Base-by-base conservation (phyloP, 2,329 filamentous ascomycete genomes). In the Paraphoma chrysanthemicola region DNA sequence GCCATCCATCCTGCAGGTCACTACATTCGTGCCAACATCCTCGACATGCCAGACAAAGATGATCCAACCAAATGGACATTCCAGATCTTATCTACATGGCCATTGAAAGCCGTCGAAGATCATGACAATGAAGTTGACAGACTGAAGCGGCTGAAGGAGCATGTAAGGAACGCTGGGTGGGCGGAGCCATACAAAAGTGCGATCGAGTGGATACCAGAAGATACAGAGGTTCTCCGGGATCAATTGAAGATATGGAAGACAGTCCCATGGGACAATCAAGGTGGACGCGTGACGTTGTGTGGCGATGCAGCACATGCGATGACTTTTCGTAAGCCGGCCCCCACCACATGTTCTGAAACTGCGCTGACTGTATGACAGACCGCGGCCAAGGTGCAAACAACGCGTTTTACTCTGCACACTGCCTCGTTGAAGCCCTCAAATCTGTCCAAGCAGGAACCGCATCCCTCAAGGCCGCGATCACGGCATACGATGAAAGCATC, bases 301-400 rank as follows among this genome's bases (percentile, higher is more conserved):
- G 76, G 75, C 2, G 76, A 78, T 54, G 73, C 75, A 31, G 76
- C 75, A n/a, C 76, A 78, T 60, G 70, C 76, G 3, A 79, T 79
- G 77, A 77, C 76, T 0, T 76, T 75, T 14, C 74, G 68, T 73
- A 63, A 46, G 71, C 39, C 1, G 31, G 14, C 31, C 16, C 10
- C 3, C 17, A 43, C 3, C 17, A 43, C 6, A 17, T 14, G 41
- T n/a, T 3, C 28, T 1, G 33, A 12, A 14, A 48, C 3, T 14
- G 10, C 23, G 30, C 57, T 59, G 4, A 59, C 44, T 1, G 1
- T 3, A 2, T n/a, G 2, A 4, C 41, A 76, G 71, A 77, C 47
- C 73, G 74, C n/a, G 75, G 73, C 1, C 75, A 77, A 60, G 73
- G 73, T 6, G 67, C 75, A 16, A 77, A 77, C 46, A 75, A 77